A percentile compares a stretch with the other conserved stretches of the same genome.
Conservation (phyloP, 768 basidiomycete genomes). For the Porphyrellus cyaneotinctus region DNA sequence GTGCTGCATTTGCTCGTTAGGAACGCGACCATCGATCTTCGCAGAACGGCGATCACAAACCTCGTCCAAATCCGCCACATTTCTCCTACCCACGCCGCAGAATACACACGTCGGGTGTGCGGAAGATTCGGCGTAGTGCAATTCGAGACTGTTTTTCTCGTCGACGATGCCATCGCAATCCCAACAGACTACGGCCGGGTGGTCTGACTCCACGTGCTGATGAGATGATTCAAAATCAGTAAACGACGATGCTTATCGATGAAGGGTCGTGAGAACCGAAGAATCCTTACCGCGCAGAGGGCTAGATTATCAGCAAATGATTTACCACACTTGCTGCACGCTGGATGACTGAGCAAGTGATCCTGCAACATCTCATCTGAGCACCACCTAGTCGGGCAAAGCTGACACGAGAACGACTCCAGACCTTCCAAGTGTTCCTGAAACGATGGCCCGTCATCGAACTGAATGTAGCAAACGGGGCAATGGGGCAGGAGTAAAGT, state of each 20-base stretch:
- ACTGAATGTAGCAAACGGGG: conserved; percentile 19
- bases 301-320: conserved; percentile 18
- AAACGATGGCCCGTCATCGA: conserved; percentile 17
- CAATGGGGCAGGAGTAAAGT: conserved; percentile 18
- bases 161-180: conserved; percentile 27
- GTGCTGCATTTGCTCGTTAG: conserved; percentile 18
- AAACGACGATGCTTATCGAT: neutral
- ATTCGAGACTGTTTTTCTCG: conserved; percentile 16
- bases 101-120: conserved; percentile 19
- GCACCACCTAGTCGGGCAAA: conserved; percentile 20
- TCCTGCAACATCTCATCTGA: conserved; percentile 25
- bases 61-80: conserved; percentile 16
- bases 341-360: conserved; percentile 22
- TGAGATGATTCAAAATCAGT: neutral
- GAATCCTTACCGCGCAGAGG: conserved; percentile 20
- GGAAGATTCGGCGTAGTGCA: conserved; percentile 22
- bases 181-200: conserved; percentile 28
- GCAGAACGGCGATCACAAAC: conserved; percentile 10
- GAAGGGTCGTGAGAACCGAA: neutral
- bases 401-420: conserved; percentile 15
- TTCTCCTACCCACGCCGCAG: conserved; percentile 18
- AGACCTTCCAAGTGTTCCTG: conserved; percentile 17
- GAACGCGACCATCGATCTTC: neutral
- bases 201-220: conserved; percentile 23
- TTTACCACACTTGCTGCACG: conserved; percentile 20